Evolutionary conservation across 2,329 filamentous ascomycete species (phyloP), one percentile per base, ranked within the genome.

Genomic region (Cadophora gregata): DNA sequence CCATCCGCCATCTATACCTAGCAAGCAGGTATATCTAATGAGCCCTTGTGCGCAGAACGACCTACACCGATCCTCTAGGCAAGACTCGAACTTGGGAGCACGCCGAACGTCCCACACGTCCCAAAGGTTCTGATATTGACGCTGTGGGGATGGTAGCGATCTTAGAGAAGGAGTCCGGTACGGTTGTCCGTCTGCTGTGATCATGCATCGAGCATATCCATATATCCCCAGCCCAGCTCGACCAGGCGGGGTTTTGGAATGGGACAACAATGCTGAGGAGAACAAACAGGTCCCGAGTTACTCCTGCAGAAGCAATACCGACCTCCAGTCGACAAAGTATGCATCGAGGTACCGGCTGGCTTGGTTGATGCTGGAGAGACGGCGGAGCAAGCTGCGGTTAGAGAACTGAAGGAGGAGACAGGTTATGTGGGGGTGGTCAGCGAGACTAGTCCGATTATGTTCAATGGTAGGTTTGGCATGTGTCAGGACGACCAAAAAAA

Each of bases 121-220:
- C 90, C 14, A 80, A 81, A 64, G 81, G 78, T 69, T 82, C 83
- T 65, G 85, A 86, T 38, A 88, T 93, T 62, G 91, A 93, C 73
- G 90, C 88, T 62, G 90, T 93, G 16, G 90, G 90, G 67, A 91
- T 93, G 65, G 83, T 92, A 19, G 90, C 90, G 50, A 86, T 93
- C 69, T 80, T 93, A 16, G 80, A 87, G 69, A 85, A 83, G 70
- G 76, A 82, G 9, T 78, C 79, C 0, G 85, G 84, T 79, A 75
- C 38, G 38, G 6, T 16, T 42, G 12, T 16, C 38, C 38, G 19
- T 42, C 38, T 42, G 38, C 38, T 42, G 38, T 16, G 3, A 19
- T 19, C 14, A 42, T 42, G 16, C 36, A 4, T 16, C 38, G n/a
- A n/a, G n/a, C 38, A 42, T 42, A 19, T 16, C 38, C 38, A 16